Base-by-base conservation (phyloP, 257 asterid genomes). In the Jacaranda copaia region DNA sequence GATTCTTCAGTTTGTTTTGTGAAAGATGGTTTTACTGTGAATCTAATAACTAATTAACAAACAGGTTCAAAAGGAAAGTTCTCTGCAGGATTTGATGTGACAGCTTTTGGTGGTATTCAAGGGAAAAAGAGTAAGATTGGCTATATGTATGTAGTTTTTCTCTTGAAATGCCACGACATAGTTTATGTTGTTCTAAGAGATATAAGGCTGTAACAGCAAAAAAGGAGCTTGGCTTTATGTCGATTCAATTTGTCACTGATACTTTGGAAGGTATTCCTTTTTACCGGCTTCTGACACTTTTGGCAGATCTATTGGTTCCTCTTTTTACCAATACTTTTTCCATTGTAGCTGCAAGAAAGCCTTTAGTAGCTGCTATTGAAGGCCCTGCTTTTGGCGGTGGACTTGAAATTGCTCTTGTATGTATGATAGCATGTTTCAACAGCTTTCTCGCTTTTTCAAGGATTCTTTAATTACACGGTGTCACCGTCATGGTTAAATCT, bases 341-440 rank as follows among this genome's bases (percentile, higher is more conserved):
- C 42, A 69, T 52, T 72, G 19, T 77, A 88, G 91, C 85, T 74
- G 81, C 88, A 35, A 88, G 78, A 32, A 88, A 86, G 82, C 96
- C 93, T 79, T 49, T 84, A 16, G 90, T 89, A 79, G 95, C 95
- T 84, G 95, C 95, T 75, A 83, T 88, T 80, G 89, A 87, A 4
- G 92, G 91, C 68, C 85, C 77, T 55, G 88, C 95, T 68, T 85
- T 89, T 78, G 95, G 95, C 55, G 92, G 95, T 36, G 95, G 87
- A 62, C 84, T 89, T 56, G 95, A 88, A 83, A 70, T 88, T 75
- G 92, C 88, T 80, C 89, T 89, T 81, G 95, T 89, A 86, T 38
- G 88, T 67, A 48, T 38, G 53, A 60, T 77, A 42, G 46, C 60
- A 45, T 7, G 51, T 67, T 68, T 66, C 75, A 20, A 11, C 64